Conservation (phyloP, 148 eudicot species). For the Silene uniflora region DNA sequence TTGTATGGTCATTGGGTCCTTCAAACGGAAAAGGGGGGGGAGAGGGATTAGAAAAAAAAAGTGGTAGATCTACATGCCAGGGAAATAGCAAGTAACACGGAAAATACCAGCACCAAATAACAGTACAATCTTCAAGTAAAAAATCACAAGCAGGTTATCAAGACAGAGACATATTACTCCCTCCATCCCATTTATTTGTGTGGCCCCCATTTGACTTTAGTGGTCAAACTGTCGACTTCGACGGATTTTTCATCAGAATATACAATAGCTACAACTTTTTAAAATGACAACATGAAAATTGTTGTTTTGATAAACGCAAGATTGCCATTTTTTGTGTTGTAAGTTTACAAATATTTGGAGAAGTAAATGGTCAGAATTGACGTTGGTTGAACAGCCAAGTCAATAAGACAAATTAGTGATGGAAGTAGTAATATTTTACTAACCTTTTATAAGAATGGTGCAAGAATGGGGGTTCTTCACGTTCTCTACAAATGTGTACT, state of each 20-base stretch:
- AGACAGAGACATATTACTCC: too few relatives aligned
- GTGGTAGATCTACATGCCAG: not conserved
- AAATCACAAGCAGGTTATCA: not conserved
- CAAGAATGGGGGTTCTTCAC: slow-evolving; percentile 92
- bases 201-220: too few relatives aligned
- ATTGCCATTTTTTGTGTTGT: too few relatives aligned
- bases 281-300: not conserved
- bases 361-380: too few relatives aligned
- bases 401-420: too few relatives aligned
- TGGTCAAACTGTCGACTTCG: too few relatives aligned
- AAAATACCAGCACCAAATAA: not conserved
- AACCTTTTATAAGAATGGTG: slow-evolving; percentile 90
- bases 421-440: not conserved
- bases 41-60: not conserved
- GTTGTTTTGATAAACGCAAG: too few relatives aligned
- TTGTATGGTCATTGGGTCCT: slow-evolving; percentile 99
- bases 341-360: too few relatives aligned
- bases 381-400: too few relatives aligned
- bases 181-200: too few relatives aligned
- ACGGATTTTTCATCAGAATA: too few relatives aligned
- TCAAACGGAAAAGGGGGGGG: slow-evolving; percentile 6
- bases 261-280: too few relatives aligned
- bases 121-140: not conserved
- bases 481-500: slow-evolving; percentile 93
- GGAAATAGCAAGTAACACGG: not conserved